Percentiles rank a stretch among this genome's conserved stretches.
Evolutionary conservation across 2,329 filamentous ascomycete species (phyloP).

Genomic region (Fusarium torulosum): DNA sequence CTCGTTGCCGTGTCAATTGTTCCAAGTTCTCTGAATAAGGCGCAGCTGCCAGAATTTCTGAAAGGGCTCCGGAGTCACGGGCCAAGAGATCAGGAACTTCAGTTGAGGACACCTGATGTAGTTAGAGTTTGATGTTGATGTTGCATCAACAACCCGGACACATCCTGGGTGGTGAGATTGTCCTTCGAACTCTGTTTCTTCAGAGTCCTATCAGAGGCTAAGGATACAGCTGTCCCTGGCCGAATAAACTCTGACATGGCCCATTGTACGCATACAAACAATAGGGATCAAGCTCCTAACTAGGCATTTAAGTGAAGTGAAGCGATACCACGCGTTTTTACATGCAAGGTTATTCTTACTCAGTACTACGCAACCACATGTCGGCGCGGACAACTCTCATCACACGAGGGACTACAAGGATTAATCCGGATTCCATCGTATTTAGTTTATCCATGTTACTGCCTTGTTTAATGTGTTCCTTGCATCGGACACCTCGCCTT

Average conservation of each 20-base stretch:
- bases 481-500: background rate
- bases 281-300: too few species aligned
- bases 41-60: conserved; percentile 7
- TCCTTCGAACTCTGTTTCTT: conserved; percentile 13
- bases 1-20: background rate
- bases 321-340: conserved; percentile 1
- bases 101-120: background rate
- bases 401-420: background rate
- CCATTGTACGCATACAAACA: background rate
- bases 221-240: too few species aligned
- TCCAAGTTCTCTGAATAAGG: background rate
- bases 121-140: conserved; percentile 3
- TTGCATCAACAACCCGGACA: background rate
- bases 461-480: background rate
- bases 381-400: conserved; percentile 1
- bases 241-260: conserved; percentile 7
- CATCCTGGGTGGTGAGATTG: conserved; percentile 10
- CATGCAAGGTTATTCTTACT: background rate
- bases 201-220: background rate
- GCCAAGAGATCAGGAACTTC: background rate
- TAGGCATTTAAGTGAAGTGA: background rate
- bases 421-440: background rate
- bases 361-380: conserved; percentile 9
- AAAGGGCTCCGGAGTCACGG: background rate
- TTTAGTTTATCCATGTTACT: background rate